Base-by-base conservation (phyloP, 2,329 filamentous ascomycete genomes). In the Colletotrichum camelliae region DNA sequence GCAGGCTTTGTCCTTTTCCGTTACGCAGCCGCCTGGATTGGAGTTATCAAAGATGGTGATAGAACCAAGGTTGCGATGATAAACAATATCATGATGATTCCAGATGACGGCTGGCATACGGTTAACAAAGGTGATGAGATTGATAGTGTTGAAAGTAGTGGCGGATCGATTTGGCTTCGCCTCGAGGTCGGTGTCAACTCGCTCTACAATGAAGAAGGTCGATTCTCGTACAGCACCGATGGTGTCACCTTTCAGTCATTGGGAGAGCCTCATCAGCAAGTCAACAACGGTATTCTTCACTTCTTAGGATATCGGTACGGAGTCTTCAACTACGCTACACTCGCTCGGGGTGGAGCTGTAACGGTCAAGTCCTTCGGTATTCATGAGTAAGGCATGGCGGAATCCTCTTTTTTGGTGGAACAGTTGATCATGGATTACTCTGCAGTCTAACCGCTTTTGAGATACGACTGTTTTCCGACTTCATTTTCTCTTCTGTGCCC, bases 381-480 rank as follows among this genome's bases (percentile, higher is more conserved):
- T 52, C 43, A 21, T 52, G 10, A 52, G 43, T 52, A 21, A 52
- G n/a, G 9, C n/a, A 52, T 3, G 5, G n/a, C 0, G 43, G 6
- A 13, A 7, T 21, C 10, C 43, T 21, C n/a, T 13, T 52, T 13
- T 12, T 10, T 0, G 10, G 43, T 7, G n/a, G 43, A 52, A 1
- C n/a, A 48, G 6, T n/a, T 48, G 8, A 48, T 4, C 18, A 12
- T 21, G 43, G 7, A 7, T 21, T 24, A 21, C n/a, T 21, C n/a
- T 4, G 6, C 4, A 7, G n/a, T 0, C 5, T 9, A 7, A 10
- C 5, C 3, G 1, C 0, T 9, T 21, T 21, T 48, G 43, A 10
- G n/a, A 43, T 9, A 21, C 13, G 43, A 13, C n/a, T 21, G 5
- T 48, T 21, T 4, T 7, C 9, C 12, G 0, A 1, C 0, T 48